Evolutionary conservation across 2,329 filamentous ascomycete species (phyloP).

Genomic region (Penicillium sp.): DNA sequence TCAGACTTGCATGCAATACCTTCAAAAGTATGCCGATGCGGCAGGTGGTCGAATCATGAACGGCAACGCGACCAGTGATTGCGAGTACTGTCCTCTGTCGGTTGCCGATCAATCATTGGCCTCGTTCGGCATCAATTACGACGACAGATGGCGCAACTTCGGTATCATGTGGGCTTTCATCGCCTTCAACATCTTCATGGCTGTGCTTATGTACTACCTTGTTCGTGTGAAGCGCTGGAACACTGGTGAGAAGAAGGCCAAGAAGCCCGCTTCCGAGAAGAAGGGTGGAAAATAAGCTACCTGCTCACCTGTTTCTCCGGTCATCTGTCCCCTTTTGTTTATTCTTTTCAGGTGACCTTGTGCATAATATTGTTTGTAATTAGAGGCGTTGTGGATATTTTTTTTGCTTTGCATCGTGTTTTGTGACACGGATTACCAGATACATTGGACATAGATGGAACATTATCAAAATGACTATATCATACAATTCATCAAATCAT

Average conservation of each 20-base stretch:
- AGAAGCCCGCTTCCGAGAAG: conserved; percentile 13
- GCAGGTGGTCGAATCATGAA: conserved; percentile 60
- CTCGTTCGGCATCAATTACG: conserved; percentile 53
- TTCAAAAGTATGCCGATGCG: conserved; percentile 52
- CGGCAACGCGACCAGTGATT: conserved; percentile 50
- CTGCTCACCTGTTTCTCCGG: not conserved
- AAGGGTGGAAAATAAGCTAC: conserved; percentile 8
- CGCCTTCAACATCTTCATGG: conserved; percentile 57
- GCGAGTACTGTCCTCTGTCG: conserved; percentile 50
- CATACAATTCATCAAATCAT: not conserved
- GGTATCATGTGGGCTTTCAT: conserved; percentile 64
- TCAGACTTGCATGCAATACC: conserved; percentile 62
- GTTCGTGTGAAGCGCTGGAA: conserved; percentile 33
- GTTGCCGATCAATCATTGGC: conserved; percentile 44
- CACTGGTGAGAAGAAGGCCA: conserved; percentile 16
- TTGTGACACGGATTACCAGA: not conserved
- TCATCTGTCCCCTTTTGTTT: not conserved
- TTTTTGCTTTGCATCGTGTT: not conserved
- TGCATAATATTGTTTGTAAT: not conserved
- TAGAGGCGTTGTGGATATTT: not conserved
- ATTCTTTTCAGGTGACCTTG: not conserved
- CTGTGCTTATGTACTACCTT: conserved; percentile 49
- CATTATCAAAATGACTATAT: not conserved
- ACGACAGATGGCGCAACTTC: conserved; percentile 68
- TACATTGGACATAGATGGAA: not conserved